A percentile compares a stretch with the other conserved stretches of the same genome.
phyloP scores from a whole-genome alignment of 371 early-diverging fungal genomes.

The Mucor indicus region DNA sequence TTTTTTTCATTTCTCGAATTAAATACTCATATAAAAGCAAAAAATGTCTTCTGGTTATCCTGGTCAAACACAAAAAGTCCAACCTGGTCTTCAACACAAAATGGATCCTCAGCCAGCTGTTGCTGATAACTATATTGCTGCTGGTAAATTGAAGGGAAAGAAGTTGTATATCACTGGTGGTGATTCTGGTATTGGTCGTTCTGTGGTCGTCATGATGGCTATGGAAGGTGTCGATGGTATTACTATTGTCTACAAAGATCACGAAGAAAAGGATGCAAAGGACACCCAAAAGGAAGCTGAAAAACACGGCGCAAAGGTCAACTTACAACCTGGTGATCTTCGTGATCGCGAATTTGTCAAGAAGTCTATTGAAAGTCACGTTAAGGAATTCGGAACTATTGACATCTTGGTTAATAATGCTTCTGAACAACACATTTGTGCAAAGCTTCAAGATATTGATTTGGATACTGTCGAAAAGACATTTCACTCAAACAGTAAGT shows the following conservation, averaged over 20 bases:
- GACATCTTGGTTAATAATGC: conserved; percentile 53
- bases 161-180: conserved; percentile 17
- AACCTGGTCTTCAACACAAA: conserved; percentile 25
- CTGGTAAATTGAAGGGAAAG: conserved; percentile 23
- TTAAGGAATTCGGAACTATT: conserved; percentile 30
- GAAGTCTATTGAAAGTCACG: conserved; percentile 15
- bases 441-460: conserved; percentile 7
- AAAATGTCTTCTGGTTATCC: conserved; percentile 10
- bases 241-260: conserved; percentile 15
- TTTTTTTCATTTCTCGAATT: too few relatives aligned
- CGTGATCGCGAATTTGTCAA: conserved; percentile 8
- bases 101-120: conserved; percentile 18
- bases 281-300: conserved; percentile 14
- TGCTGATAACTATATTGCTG: conserved; percentile 19
- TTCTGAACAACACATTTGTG: conserved; percentile 34
- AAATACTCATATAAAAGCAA: background rate
- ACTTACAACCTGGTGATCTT: conserved; percentile 6
- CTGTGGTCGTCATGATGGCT: conserved; percentile 16
- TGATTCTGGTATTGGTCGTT: conserved; percentile 24
- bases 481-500: conserved; percentile 24
- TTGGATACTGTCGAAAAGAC: conserved; percentile 17
- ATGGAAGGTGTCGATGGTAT: conserved; percentile 27
- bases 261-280: conserved; percentile 18
- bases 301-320: conserved; percentile 7
- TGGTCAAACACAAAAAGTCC: conserved; percentile 1